A percentile compares a stretch with the other conserved stretches of the same genome.
phyloP scores from a whole-genome alignment of 2,329 filamentous ascomycete species.

The Macrophomina tecta region DNA sequence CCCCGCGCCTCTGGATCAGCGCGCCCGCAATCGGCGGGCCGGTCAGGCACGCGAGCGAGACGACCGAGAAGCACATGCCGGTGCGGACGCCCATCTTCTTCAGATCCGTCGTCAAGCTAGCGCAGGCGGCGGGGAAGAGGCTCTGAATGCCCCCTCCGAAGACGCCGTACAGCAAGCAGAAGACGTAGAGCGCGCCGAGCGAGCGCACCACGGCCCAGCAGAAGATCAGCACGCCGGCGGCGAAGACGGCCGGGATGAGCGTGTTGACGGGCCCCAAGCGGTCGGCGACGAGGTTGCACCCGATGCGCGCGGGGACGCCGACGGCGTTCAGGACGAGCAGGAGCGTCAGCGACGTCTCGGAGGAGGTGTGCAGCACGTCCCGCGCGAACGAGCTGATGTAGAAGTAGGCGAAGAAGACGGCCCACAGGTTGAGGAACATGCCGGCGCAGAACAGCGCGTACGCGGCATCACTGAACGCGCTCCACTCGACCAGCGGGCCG shows the following conservation, averaged over 20 bases:
- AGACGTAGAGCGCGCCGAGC: conserved; percentile 48
- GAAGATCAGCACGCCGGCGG: conserved; percentile 52
- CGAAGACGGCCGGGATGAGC: conserved; percentile 45
- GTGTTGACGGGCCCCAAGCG: conserved; percentile 50
- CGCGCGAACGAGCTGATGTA: conserved; percentile 45
- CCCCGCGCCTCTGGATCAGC: conserved; percentile 41
- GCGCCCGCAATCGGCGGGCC: conserved; percentile 49
- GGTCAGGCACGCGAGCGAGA: conserved; percentile 46
- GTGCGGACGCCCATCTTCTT: conserved; percentile 48
- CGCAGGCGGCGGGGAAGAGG: conserved; percentile 51
- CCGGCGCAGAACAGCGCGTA: conserved; percentile 56
- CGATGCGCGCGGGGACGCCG: conserved; percentile 56
- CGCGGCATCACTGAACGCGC: conserved; percentile 61
- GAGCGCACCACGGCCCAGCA: conserved; percentile 50
- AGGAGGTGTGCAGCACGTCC: conserved; percentile 45
- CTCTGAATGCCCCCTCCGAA: conserved; percentile 54
- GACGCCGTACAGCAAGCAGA: conserved; percentile 55
- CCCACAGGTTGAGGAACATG: conserved; percentile 54
- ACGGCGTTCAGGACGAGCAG: conserved; percentile 60
- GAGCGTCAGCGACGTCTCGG: conserved; percentile 55
- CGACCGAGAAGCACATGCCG: conserved; percentile 50
- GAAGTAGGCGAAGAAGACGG: conserved; percentile 63
- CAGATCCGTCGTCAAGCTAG: conserved; percentile 51
- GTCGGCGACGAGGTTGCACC: conserved; percentile 54
- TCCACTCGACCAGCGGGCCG: conserved; percentile 61